phyloP scores from a whole-genome alignment of 768 basidiomycete genomes.

The Rhodotorula taiwanensis region DNA sequence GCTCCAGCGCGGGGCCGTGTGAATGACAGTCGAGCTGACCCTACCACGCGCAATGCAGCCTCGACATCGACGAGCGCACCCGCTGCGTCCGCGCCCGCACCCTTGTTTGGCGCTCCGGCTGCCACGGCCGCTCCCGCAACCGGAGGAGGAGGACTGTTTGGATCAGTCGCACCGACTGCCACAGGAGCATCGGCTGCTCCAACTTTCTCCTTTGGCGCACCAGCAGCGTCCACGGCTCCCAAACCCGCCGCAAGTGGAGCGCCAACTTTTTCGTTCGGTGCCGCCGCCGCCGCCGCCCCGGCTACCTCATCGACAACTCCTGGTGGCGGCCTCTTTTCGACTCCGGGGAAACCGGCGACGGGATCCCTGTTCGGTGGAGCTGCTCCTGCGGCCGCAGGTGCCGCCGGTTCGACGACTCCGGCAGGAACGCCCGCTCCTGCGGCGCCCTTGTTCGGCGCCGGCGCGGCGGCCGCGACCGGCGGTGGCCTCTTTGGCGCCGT shows the following conservation, averaged over 20 bases:
- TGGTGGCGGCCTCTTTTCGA: slow-evolving; percentile 23
- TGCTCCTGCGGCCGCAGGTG: not conserved
- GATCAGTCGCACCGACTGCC: not conserved
- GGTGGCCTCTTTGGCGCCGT: slow-evolving; percentile 21
- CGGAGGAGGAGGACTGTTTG: not conserved
- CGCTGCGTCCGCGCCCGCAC: not conserved
- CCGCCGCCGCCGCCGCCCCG: slow-evolving; percentile 3
- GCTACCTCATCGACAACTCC: slow-evolving; percentile 6
- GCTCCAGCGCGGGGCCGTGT: too few relatives aligned
- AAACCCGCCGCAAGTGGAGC: not conserved
- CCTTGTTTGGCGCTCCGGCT: slow-evolving; percentile 1
- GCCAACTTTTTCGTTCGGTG: slow-evolving; percentile 11
- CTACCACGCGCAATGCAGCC: not conserved
- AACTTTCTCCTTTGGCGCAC: not conserved
- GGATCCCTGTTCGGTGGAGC: not conserved
- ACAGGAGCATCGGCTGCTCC: not conserved
- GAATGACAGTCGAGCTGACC: too few relatives aligned
- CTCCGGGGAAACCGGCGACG: slow-evolving; percentile 17
- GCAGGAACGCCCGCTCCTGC: slow-evolving; percentile 3
- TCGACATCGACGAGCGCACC: slow-evolving; percentile 14
- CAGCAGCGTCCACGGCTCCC: not conserved
- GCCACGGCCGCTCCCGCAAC: not conserved
- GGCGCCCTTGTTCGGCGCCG: slow-evolving; percentile 15
- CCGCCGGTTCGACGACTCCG: not conserved
- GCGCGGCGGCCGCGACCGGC: not conserved